phyloP scores from a whole-genome alignment of 495 filamentous ascomycete genomes.

The Cladorrhinum samala region DNA sequence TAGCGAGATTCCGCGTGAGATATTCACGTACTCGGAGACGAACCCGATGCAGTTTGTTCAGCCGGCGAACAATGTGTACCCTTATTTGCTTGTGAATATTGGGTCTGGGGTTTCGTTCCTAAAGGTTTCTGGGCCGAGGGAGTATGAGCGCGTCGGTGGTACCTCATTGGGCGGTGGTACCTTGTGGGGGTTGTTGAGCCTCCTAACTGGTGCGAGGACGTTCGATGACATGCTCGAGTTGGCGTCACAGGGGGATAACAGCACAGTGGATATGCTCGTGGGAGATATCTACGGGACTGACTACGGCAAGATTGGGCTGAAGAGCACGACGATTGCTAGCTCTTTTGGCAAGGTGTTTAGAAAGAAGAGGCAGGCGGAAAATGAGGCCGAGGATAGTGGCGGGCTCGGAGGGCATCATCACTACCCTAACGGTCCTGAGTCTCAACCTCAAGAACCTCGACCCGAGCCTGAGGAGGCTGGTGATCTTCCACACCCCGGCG shows the following conservation, averaged over 20 bases:
- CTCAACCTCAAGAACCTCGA: neutral
- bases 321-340: slow-evolving; percentile 87
- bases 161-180: slow-evolving; percentile 94
- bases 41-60: slow-evolving; percentile 81
- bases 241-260: slow-evolving; percentile 90
- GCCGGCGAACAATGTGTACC: slow-evolving; percentile 70
- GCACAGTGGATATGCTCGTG: slow-evolving; percentile 91
- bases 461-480: neutral
- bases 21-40: slow-evolving; percentile 89
- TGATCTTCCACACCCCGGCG: neutral
- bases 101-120: slow-evolving; percentile 99
- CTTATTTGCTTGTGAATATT: slow-evolving; percentile 96
- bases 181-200: slow-evolving; percentile 86
- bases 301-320: slow-evolving; percentile 90
- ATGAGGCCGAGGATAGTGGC: slow-evolving; percentile 69
- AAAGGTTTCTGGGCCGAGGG: slow-evolving; percentile 83
- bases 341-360: slow-evolving; percentile 95
- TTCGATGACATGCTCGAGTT: slow-evolving; percentile 95
- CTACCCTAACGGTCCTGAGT: slow-evolving; percentile 11
- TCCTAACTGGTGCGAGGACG: slow-evolving; percentile 80
- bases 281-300: slow-evolving; percentile 97
- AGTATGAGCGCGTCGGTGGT: slow-evolving; percentile 85
- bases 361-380: slow-evolving; percentile 69
- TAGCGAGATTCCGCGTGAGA: slow-evolving; percentile 90
- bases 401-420: slow-evolving; percentile 50